These are phyloP conservation scores for Saccharum spontaneum DNA, from an alignment of 176 grass and related monocot genomes.

Conservation along the genomic window DNA sequence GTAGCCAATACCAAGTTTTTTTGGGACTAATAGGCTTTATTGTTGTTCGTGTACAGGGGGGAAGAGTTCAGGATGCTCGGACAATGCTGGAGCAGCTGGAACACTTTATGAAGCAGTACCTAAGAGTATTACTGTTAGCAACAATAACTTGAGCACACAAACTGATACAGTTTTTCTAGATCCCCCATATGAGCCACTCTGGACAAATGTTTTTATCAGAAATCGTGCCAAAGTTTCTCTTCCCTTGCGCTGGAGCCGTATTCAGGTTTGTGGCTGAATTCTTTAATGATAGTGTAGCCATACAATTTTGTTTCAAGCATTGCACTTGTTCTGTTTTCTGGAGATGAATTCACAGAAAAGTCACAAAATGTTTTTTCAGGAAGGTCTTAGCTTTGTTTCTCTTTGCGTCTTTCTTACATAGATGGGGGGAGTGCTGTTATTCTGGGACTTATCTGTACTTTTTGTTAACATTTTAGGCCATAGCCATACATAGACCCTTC, in stretches of 20 bases:
- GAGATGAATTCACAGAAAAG: slow-evolving; percentile 14
- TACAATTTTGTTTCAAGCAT: slow-evolving; percentile 10
- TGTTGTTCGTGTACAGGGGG: slow-evolving; percentile 52
- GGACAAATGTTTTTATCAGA: slow-evolving; percentile 93
- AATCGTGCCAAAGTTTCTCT: slow-evolving; percentile 94
- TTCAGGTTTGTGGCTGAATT: slow-evolving; percentile 63
- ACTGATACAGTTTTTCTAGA: slow-evolving; percentile 94
- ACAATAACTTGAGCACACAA: slow-evolving; percentile 88
- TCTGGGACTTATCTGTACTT: slow-evolving; percentile 7
- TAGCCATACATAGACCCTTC: background rate
- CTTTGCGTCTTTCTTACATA: slow-evolving; percentile 3
- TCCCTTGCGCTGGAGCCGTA: slow-evolving; percentile 88
- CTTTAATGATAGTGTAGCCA: slow-evolving; percentile 8
- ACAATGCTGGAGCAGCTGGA: slow-evolving; percentile 91
- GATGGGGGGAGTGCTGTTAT: background rate
- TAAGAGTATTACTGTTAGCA: slow-evolving; percentile 93
- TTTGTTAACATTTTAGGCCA: slow-evolving; percentile 4
- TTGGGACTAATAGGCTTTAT: background rate
- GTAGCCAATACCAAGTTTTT: background rate
- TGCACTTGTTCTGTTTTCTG: slow-evolving; percentile 16
- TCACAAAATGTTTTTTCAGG: slow-evolving; percentile 5
- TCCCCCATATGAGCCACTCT: slow-evolving; percentile 85
- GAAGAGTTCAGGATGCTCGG: slow-evolving; percentile 70
- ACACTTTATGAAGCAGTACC: slow-evolving; percentile 96
- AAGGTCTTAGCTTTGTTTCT: background rate